A percentile compares a stretch with the other conserved stretches of the same genome.
These are phyloP conservation scores for Theileria orientalis DNA, from an alignment of 169 alveolate genomes.

Conservation along the genomic window DNA sequence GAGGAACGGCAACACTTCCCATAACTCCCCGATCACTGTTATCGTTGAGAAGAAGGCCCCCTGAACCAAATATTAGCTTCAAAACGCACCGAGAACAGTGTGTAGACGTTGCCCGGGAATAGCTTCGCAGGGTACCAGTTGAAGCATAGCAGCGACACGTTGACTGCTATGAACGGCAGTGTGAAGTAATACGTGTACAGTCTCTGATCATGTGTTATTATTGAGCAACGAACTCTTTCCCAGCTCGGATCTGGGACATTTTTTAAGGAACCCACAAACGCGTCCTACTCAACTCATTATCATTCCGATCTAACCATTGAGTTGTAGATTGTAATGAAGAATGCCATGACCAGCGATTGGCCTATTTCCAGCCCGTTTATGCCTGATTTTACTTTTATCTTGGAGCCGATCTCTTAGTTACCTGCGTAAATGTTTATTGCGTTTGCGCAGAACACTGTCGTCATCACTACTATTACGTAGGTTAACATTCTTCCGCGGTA, in stretches of 20 bases:
- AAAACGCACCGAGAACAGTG: conserved; percentile 88
- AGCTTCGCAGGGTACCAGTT: conserved; percentile 86
- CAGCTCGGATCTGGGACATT: not conserved
- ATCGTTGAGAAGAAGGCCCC: conserved; percentile 87
- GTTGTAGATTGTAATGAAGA: conserved; percentile 28
- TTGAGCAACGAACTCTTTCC: not conserved
- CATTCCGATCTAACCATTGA: conserved; percentile 23
- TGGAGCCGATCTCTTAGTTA: too few species aligned
- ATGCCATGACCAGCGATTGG: conserved; percentile 81
- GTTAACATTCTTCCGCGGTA: not conserved
- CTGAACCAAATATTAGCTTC: conserved; percentile 39
- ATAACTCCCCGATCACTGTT: conserved; percentile 52
- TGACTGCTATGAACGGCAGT: conserved; percentile 60
- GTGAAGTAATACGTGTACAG: conserved; percentile 22
- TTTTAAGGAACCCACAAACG: conserved; percentile 1
- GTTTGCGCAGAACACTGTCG: conserved; percentile 83
- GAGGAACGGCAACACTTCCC: conserved; percentile 62
- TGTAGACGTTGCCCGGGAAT: conserved; percentile 94
- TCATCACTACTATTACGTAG: conserved; percentile 1
- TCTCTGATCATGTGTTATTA: conserved; percentile 1
- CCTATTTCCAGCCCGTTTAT: conserved; percentile 93
- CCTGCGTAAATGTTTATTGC: conserved; percentile 91
- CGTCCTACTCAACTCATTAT: not conserved
- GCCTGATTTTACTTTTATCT: conserved; percentile 62
- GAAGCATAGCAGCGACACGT: conserved; percentile 39